Conservation (phyloP, 2,329 filamentous ascomycete genomes). For the Neonectria punicea region DNA sequence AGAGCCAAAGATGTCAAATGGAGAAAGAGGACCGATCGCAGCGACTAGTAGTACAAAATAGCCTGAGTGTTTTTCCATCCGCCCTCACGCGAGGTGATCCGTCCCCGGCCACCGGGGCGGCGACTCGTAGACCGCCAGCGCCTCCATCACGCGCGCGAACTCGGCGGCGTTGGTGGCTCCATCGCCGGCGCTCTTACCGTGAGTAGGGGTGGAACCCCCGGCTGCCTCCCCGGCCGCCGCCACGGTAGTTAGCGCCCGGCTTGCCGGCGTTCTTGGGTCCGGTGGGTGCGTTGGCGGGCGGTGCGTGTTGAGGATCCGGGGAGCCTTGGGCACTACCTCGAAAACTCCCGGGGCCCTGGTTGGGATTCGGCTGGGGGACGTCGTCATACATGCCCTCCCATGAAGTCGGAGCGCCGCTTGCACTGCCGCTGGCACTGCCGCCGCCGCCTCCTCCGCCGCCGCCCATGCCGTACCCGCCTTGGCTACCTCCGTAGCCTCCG, state of each 20-base stretch:
- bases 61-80: constrained; percentile 10
- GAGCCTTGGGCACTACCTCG: constrained; percentile 55
- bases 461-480: constrained; percentile 39
- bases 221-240: constrained; percentile 81
- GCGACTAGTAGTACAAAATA: constrained; percentile 18
- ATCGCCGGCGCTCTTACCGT: constrained; percentile 38
- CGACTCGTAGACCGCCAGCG: neutral
- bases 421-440: constrained; percentile 49
- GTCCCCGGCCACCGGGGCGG: neutral
- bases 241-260: constrained; percentile 92
- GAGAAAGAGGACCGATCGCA: constrained; percentile 11
- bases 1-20: constrained; percentile 9
- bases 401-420: constrained; percentile 76
- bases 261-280: constrained; percentile 95
- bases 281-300: constrained; percentile 77
- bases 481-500: constrained; percentile 40
- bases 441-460: constrained; percentile 44
- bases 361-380: constrained; percentile 82
- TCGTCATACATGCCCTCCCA: constrained; percentile 99
- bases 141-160: neutral
- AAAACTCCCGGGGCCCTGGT: constrained; percentile 53
- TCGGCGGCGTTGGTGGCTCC: neutral
- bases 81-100: neutral
- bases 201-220: constrained; percentile 85
- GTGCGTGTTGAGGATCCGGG: constrained; percentile 57